phyloP scores from a whole-genome alignment of 352 stramenopile species.

The Poterioochromonas sp. region DNA sequence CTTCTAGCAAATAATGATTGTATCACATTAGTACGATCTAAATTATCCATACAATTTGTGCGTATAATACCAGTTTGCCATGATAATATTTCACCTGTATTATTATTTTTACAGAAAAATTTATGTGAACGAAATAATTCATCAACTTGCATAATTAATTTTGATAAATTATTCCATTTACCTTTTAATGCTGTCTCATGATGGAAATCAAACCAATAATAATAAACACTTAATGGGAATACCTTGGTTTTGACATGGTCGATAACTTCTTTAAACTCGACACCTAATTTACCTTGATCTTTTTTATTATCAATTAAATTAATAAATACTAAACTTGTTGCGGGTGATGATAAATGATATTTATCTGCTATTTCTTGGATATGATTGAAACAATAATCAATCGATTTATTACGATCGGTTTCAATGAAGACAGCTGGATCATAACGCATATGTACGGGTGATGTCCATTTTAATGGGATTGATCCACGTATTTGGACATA shows the following conservation, averaged over 20 bases:
- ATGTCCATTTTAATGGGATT: constrained; percentile 85
- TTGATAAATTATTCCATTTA: constrained; percentile 75
- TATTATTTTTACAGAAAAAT: constrained; percentile 47
- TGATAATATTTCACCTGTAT: constrained; percentile 40
- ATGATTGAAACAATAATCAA: constrained; percentile 49
- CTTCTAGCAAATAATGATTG: constrained; percentile 78
- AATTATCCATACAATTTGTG: constrained; percentile 95
- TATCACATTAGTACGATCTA: constrained; percentile 90
- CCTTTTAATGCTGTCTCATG: constrained; percentile 79
- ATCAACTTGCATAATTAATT: constrained; percentile 69
- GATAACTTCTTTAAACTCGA: constrained; percentile 65
- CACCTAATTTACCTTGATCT: constrained; percentile 78
- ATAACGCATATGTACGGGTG: constrained; percentile 79
- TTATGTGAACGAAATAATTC: constrained; percentile 61
- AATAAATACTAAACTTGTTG: constrained; percentile 66
- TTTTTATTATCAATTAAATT: constrained; percentile 89
- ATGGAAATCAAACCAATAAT: constrained; percentile 97
- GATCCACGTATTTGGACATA: constrained; percentile 87
- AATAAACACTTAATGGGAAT: constrained; percentile 44
- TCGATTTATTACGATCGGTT: constrained; percentile 51
- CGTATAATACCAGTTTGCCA: constrained; percentile 80
- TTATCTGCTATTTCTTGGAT: constrained; percentile 46
- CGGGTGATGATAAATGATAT: constrained; percentile 34
- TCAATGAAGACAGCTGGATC: constrained; percentile 70
- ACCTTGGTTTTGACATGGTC: constrained; percentile 46